Conservation (phyloP, 1,284 basidiomycete genomes). For the Testicularia cyperi region DNA sequence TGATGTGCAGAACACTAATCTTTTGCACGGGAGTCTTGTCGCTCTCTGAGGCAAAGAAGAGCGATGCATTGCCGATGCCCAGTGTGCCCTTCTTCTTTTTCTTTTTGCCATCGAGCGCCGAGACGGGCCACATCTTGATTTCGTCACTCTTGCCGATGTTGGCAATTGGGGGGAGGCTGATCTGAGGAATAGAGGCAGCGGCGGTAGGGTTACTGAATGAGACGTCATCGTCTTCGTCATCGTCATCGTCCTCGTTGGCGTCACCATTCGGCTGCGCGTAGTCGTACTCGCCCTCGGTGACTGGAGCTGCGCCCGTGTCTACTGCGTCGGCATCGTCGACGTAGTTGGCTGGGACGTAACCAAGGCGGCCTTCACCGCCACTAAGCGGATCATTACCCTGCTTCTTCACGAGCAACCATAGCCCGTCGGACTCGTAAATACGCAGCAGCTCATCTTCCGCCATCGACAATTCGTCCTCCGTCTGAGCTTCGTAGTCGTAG, state of each 20-base stretch:
- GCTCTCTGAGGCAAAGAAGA: conserved; percentile 59
- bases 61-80: conserved; percentile 55
- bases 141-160: conserved; percentile 48
- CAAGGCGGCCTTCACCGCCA: conserved; percentile 43
- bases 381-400: conserved; percentile 45
- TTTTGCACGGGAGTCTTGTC: conserved; percentile 58
- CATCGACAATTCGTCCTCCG: conserved; percentile 54
- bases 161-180: conserved; percentile 30
- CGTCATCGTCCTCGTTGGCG: conserved; percentile 30
- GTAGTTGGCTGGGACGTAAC: conserved; percentile 58
- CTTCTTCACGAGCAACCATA: conserved; percentile 57
- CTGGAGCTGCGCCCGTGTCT: conserved; percentile 41
- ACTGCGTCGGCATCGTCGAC: conserved; percentile 54
- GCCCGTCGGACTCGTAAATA: conserved; percentile 52
- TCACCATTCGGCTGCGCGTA: too few relatives aligned
- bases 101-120: conserved; percentile 54
- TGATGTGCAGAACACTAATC: conserved; percentile 49
- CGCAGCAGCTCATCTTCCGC: conserved; percentile 52
- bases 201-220: conserved; percentile 19
- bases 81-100: conserved; percentile 58
- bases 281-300: conserved; percentile 24
- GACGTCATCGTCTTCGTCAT: conserved; percentile 27
- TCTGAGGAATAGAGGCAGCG: conserved; percentile 39
- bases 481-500: conserved; percentile 57
- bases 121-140: conserved; percentile 59